A percentile compares a stretch with the other conserved stretches of the same genome.
These are phyloP conservation scores for Aspergillus brunneoviolaceus DNA, from an alignment of 2,329 filamentous ascomycete genomes.

Conservation along the genomic window DNA sequence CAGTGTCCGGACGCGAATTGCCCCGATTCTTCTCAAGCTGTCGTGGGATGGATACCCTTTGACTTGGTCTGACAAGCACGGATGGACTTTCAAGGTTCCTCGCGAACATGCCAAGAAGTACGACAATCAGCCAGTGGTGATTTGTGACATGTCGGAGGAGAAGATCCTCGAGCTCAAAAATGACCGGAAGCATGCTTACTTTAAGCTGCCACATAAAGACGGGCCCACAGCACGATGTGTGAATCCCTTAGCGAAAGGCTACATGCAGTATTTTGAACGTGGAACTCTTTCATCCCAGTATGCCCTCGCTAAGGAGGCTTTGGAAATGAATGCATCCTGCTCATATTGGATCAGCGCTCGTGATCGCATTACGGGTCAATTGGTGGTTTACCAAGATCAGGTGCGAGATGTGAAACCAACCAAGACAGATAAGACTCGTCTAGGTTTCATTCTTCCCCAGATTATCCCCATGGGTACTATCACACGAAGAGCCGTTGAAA, in stretches of 20 bases:
- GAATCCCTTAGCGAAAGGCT: conserved; percentile 88
- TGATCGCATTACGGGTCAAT: conserved; percentile 89
- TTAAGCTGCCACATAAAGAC: conserved; percentile 95
- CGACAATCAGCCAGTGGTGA: conserved; percentile 66
- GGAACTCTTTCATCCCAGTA: conserved; percentile 86
- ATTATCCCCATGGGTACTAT: conserved; percentile 98
- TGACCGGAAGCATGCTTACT: conserved; percentile 69
- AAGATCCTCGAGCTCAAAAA: conserved; percentile 64
- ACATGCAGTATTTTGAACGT: conserved; percentile 86
- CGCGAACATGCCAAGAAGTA: conserved; percentile 64
- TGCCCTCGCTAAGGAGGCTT: conserved; percentile 83
- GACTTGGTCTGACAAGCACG: conserved; percentile 88
- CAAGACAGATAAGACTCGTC: conserved; percentile 33
- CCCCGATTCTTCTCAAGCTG: conserved; percentile 78
- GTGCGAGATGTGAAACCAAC: conserved; percentile 25
- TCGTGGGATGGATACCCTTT: conserved; percentile 88
- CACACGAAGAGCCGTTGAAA: conserved; percentile 89
- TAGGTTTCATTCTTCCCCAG: conserved; percentile 91
- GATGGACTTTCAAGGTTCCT: conserved; percentile 86
- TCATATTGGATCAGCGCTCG: conserved; percentile 98
- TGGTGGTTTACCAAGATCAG: conserved; percentile 84
- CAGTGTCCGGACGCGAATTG: conserved; percentile 82
- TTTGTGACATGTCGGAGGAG: conserved; percentile 76
- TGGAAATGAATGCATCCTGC: conserved; percentile 98
- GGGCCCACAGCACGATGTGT: conserved; percentile 80